Evolutionary conservation across 129 eudicot species (phyloP).

Genomic region (Chrysanthemum makinoi): DNA sequence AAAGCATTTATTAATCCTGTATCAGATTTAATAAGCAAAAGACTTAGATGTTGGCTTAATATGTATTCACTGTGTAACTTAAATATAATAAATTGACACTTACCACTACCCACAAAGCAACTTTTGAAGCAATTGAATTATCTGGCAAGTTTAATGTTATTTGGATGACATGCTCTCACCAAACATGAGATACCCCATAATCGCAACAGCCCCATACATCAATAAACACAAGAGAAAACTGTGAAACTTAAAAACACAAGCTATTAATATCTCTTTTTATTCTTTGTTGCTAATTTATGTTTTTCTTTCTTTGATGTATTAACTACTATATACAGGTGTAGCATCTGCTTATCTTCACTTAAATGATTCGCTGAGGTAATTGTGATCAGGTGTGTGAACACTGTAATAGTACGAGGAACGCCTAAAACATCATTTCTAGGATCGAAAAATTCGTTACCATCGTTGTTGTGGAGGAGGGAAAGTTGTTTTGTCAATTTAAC

Average conservation of each 20-base stretch:
- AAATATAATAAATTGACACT: constrained; percentile 16
- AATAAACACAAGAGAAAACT: constrained; percentile 61
- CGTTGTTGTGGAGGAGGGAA: too few relatives aligned
- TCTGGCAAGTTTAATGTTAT: constrained; percentile 46
- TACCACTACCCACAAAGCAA: constrained; percentile 94
- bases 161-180: constrained; percentile 79
- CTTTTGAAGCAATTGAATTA: neutral
- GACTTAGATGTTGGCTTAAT: neutral
- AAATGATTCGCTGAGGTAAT: too few relatives aligned
- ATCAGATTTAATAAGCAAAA: constrained; percentile 8
- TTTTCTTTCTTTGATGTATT: too few relatives aligned
- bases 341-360: too few relatives aligned
- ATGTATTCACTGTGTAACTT: constrained; percentile 3
- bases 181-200: constrained; percentile 88
- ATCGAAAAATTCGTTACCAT: too few relatives aligned
- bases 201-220: constrained; percentile 69
- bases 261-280: neutral
- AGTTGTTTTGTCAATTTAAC: too few relatives aligned
- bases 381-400: too few relatives aligned
- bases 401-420: too few relatives aligned
- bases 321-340: too few relatives aligned
- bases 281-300: too few relatives aligned
- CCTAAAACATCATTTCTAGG: too few relatives aligned
- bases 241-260: constrained; percentile 24
- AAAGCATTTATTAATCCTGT: constrained; percentile 3